These are phyloP conservation scores for Eucalyptus albens DNA, from an alignment of 345 rosid species.

Conservation along the genomic window DNA sequence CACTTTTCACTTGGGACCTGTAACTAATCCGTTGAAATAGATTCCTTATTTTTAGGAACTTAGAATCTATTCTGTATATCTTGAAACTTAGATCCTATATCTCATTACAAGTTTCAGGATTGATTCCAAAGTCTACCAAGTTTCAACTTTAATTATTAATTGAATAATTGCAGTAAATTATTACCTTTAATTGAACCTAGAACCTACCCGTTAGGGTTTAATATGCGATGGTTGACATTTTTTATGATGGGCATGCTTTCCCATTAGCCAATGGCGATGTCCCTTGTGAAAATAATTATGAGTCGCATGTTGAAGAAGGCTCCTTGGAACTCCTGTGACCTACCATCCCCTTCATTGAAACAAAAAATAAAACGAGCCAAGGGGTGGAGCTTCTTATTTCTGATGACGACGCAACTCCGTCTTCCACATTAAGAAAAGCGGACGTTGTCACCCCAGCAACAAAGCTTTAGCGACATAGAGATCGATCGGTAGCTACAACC, in stretches of 20 bases:
- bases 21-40: rapidly evolving
- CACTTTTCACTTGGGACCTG: rapidly evolving
- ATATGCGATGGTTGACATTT: background rate
- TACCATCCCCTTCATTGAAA: background rate
- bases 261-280: background rate
- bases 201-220: rapidly evolving
- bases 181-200: too few species aligned
- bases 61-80: too few species aligned
- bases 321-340: background rate
- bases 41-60: too few species aligned
- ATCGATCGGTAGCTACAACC: background rate
- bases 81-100: too few species aligned
- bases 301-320: background rate
- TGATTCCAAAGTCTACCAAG: too few species aligned
- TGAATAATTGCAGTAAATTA: too few species aligned
- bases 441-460: background rate
- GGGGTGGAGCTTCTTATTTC: background rate
- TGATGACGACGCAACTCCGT: rapidly evolving
- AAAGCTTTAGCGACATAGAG: background rate
- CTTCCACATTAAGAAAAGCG: background rate
- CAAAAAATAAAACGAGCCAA: background rate
- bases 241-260: background rate
- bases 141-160: too few species aligned
- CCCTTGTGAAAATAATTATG: background rate
- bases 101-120: too few species aligned